Evolutionary conservation across 768 basidiomycete genomes (phyloP), one percentile per base, ranked within the genome.

Genomic region (Hysterangium stoloniferum): DNA sequence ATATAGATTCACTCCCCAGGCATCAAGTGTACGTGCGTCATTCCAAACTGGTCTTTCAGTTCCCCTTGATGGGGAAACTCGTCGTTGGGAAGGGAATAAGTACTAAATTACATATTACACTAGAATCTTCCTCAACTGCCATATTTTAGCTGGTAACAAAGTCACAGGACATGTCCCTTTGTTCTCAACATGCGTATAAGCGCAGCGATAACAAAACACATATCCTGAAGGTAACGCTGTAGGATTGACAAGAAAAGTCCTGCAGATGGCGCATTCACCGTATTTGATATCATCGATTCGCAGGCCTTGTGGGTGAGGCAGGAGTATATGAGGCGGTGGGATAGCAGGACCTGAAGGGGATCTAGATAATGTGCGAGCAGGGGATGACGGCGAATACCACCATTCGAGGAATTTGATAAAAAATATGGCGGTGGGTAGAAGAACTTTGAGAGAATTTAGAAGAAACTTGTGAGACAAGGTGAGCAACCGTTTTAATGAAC

Each of bases 371-470:
- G 79, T 79, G 34, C 82, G 79, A 15, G 86, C 88, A 3, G 86
- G 93, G 9, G 90, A 96, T 37, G 77, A 77, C 19, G 96, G 93
- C 4, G 92, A 94, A 62, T 98, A 98, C 93, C 95, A 99, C 93
- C 96, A 99, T 67, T 98, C 93, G 40, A 96, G 72, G 67, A 98
- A 94, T 66, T 93, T 95, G 71, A 99, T 73, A 63, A 90, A 87
- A 66, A 99, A 95, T 52, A 99, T 92, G 35, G 86, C 84, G 17
- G 84, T 86, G 13, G 90, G 95, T 29, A 93, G 76, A 40, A 89
- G 72, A 41, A 88, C 68, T 53, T 82, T 79, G 33, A 93, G 71
- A 2, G 87, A 90, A 62, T 92, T 86, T 28, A 93, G 72, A 7
- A 86, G 58, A 36, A 83, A 65, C 43, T 72, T 76, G 6, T 86